phyloP scores from a whole-genome alignment of 2,329 filamentous ascomycete genomes.

The Phaeosphaeria sp. region DNA sequence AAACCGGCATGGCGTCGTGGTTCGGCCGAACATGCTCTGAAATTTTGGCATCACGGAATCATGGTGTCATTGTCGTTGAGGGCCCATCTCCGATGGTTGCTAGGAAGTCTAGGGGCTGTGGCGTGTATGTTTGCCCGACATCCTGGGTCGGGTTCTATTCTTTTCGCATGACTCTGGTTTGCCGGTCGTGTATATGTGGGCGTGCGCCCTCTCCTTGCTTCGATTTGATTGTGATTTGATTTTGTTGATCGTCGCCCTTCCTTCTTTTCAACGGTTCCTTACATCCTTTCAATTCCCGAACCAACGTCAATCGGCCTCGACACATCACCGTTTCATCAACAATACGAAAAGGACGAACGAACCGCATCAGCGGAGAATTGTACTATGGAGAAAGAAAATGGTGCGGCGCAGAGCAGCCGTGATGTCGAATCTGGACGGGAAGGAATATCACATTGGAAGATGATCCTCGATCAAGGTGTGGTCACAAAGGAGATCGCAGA shows the following conservation, averaged over 20 bases:
- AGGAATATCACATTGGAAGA: slow-evolving; percentile 45
- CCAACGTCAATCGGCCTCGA: neutral
- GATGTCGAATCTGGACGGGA: slow-evolving; percentile 45
- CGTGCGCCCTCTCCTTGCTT: slow-evolving; percentile 8
- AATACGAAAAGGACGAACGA: neutral
- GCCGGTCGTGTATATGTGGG: slow-evolving; percentile 20
- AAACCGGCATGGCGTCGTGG: neutral
- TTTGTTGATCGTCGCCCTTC: slow-evolving; percentile 2
- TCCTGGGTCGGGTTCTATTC: neutral
- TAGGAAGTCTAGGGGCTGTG: neutral
- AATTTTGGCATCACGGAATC: slow-evolving; percentile 14
- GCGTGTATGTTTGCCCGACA: neutral
- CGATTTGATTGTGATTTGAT: slow-evolving; percentile 3
- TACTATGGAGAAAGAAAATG: slow-evolving; percentile 28
- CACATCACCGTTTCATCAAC: slow-evolving; percentile 1
- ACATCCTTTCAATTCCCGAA: slow-evolving; percentile 8
- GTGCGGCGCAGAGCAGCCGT: slow-evolving; percentile 15
- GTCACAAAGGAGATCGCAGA: slow-evolving; percentile 47
- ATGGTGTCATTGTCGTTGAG: slow-evolving; percentile 21
- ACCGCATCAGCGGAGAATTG: slow-evolving; percentile 5
- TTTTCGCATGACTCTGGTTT: slow-evolving; percentile 4
- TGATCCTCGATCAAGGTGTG: slow-evolving; percentile 47
- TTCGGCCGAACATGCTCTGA: slow-evolving; percentile 17
- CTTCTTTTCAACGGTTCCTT: neutral
- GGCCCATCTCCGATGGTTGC: neutral